Conservation (phyloP, 441 rosid genomes). For the Erodium texanum region DNA sequence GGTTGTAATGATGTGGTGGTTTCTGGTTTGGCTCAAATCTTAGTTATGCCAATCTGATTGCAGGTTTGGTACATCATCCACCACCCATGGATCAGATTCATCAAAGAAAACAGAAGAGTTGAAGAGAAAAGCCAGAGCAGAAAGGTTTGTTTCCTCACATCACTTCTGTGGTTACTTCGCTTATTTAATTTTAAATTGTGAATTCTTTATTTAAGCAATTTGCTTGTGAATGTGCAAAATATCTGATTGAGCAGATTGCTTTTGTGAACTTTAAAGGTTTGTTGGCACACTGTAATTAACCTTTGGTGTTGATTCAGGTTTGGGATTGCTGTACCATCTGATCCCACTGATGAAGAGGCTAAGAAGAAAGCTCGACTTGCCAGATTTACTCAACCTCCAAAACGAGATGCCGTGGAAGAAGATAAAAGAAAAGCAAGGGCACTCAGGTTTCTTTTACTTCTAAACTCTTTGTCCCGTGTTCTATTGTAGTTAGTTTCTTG, state of each 20-base stretch:
- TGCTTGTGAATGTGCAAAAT: neutral
- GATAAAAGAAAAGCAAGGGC: conserved; percentile 81
- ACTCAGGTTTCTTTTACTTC: conserved; percentile 35
- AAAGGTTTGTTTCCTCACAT: conserved; percentile 40
- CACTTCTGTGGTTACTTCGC: neutral
- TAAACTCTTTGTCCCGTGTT: neutral
- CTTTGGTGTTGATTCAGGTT: conserved; percentile 34
- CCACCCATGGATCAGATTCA: conserved; percentile 19
- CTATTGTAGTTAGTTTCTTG: neutral
- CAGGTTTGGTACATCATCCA: conserved; percentile 51
- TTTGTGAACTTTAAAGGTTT: neutral
- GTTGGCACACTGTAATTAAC: conserved; percentile 4
- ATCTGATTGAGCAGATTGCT: conserved; percentile 8
- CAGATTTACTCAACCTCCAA: conserved; percentile 45
- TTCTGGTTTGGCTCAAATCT: conserved; percentile 16
- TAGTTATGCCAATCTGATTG: neutral
- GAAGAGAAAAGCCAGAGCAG: conserved; percentile 89
- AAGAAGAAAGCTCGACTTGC: conserved; percentile 86
- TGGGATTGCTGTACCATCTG: conserved; percentile 48
- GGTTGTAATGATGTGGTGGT: neutral
- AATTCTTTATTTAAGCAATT: neutral
- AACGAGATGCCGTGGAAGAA: conserved; percentile 50
- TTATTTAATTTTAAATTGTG: conserved; percentile 6
- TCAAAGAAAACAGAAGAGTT: conserved; percentile 39
- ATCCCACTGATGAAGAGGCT: conserved; percentile 43